phyloP scores from a whole-genome alignment of 2,329 filamentous ascomycete species.

The Dactylellina drechsleri region DNA sequence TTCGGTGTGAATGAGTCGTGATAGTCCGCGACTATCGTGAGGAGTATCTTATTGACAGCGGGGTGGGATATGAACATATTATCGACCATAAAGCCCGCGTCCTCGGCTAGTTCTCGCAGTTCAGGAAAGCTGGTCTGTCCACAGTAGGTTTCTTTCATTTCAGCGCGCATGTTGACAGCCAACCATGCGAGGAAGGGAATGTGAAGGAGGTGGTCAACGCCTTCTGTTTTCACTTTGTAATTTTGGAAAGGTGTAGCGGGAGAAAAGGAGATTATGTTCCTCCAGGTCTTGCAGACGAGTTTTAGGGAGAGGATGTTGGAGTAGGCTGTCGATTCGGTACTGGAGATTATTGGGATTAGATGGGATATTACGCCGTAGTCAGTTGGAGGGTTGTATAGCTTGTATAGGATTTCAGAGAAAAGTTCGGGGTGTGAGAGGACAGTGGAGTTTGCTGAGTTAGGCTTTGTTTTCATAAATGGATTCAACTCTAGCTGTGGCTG shows the following conservation, averaged over 20 bases:
- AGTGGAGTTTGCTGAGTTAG: not conserved
- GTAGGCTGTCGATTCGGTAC: not conserved
- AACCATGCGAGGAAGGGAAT: conserved; percentile 38
- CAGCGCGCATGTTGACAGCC: not conserved
- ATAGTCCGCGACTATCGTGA: conserved; percentile 7
- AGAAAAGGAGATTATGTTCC: not conserved
- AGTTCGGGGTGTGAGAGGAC: conserved; percentile 9
- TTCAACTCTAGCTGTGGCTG: no score
- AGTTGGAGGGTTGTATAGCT: conserved; percentile 20
- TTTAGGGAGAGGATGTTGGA: not conserved
- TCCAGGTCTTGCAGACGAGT: conserved; percentile 5
- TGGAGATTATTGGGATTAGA: not conserved
- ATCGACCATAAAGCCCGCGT: not conserved
- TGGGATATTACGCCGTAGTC: conserved; percentile 16
- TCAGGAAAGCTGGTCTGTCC: not conserved
- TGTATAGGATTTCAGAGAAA: conserved; percentile 9
- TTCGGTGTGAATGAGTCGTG: conserved; percentile 5
- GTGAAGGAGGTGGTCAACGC: conserved; percentile 12
- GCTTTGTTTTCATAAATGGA: no score
- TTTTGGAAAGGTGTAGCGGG: conserved; percentile 11
- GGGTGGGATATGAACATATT: conserved; percentile 22
- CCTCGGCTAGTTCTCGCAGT: not conserved
- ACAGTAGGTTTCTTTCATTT: conserved; percentile 3
- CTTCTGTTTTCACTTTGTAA: not conserved
- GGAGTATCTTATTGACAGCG: conserved; percentile 14